Conservation (phyloP, 345 rosid species). For the Eucalyptus regnans region DNA sequence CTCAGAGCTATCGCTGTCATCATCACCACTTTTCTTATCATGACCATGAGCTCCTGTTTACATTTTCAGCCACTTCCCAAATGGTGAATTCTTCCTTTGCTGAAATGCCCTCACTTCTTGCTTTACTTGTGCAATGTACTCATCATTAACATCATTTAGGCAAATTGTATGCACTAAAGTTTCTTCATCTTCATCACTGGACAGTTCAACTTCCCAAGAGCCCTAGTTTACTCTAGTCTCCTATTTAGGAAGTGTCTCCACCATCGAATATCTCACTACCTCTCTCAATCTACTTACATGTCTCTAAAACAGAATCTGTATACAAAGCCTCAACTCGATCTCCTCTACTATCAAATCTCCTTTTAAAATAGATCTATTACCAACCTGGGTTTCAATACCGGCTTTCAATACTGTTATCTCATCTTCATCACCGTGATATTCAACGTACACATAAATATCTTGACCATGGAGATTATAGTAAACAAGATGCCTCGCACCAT, state of each 20-base stretch:
- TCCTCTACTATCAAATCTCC: background rate
- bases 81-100: background rate
- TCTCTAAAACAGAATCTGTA: background rate
- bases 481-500: background rate
- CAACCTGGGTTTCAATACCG: background rate
- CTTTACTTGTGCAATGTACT: background rate
- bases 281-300: background rate
- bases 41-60: background rate
- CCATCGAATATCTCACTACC: background rate
- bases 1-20: background rate
- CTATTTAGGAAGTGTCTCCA: background rate
- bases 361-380: background rate
- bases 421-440: background rate
- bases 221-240: background rate
- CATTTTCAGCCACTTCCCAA: background rate
- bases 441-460: background rate
- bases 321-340: background rate
- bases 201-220: background rate
- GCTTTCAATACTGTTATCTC: background rate
- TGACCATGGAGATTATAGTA: background rate
- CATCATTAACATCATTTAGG: background rate
- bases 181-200: background rate
- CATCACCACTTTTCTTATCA: background rate
- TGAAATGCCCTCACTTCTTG: background rate
- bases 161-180: background rate